These are phyloP conservation scores for Eutypa lata DNA, from an alignment of 2,329 filamentous ascomycete species.

Conservation along the genomic window DNA sequence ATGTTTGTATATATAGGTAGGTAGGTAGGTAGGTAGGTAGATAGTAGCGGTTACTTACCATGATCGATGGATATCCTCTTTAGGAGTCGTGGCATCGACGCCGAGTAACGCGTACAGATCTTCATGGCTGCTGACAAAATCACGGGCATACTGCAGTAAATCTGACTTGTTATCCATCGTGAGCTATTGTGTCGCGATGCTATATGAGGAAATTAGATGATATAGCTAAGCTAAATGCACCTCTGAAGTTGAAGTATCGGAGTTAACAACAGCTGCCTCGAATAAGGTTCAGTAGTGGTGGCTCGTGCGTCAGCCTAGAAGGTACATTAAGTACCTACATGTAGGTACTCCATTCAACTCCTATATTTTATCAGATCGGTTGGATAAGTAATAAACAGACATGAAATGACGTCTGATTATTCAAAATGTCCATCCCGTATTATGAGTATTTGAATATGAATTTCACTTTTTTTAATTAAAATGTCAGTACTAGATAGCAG, in stretches of 20 bases:
- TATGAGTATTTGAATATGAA: too few relatives aligned
- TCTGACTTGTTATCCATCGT: conserved; percentile 40
- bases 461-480: too few relatives aligned
- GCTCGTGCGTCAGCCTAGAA: too few relatives aligned
- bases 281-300: too few relatives aligned
- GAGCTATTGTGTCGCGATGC: background rate
- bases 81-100: conserved; percentile 60
- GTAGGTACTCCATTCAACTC: too few relatives aligned
- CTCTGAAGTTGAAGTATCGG: background rate
- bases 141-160: conserved; percentile 50
- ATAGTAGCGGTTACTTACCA: conserved; percentile 53
- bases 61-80: conserved; percentile 75
- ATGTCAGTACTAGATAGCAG: too few relatives aligned
- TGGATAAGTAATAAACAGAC: too few relatives aligned
- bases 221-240: background rate
- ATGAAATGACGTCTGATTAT: too few relatives aligned
- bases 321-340: too few relatives aligned
- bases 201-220: background rate
- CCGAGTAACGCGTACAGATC: conserved; percentile 79
- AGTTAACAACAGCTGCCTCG: background rate
- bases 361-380: too few relatives aligned
- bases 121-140: conserved; percentile 57
- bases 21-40: background rate
- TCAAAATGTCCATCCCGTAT: too few relatives aligned
- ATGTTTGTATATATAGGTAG: background rate